Conservation (phyloP, 495 filamentous ascomycete genomes). For the Penicillium cataractarum region DNA sequence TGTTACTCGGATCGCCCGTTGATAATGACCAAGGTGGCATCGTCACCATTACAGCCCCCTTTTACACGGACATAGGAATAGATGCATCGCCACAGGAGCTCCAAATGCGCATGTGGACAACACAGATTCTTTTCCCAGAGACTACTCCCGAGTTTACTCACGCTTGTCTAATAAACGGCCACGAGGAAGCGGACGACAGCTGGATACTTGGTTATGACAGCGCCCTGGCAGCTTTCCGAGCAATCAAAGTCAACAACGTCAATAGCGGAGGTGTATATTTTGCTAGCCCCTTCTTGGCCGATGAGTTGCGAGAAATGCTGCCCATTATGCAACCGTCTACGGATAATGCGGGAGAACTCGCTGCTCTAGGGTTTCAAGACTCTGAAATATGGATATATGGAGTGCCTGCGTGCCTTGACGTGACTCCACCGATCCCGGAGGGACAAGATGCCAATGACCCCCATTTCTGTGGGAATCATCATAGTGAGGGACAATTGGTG, state of each 20-base stretch:
- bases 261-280: slow-evolving; percentile 82
- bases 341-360: slow-evolving; percentile 69
- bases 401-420: slow-evolving; percentile 72
- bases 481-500: slow-evolving; percentile 13
- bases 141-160: slow-evolving; percentile 75
- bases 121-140: slow-evolving; percentile 84
- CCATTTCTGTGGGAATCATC: slow-evolving; percentile 23
- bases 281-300: slow-evolving; percentile 61
- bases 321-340: slow-evolving; percentile 73
- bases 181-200: slow-evolving; percentile 69
- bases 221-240: slow-evolving; percentile 74
- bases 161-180: slow-evolving; percentile 70
- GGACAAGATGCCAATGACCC: slow-evolving; percentile 13
- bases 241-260: slow-evolving; percentile 72
- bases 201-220: slow-evolving; percentile 84
- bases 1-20: slow-evolving; percentile 79
- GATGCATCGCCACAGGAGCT: slow-evolving; percentile 61
- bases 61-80: slow-evolving; percentile 58
- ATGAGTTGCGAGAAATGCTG: slow-evolving; percentile 43
- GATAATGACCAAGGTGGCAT: slow-evolving; percentile 66
- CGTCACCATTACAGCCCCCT: slow-evolving; percentile 79
- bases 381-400: slow-evolving; percentile 81
- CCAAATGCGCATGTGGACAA: slow-evolving; percentile 82
- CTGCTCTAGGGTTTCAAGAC: slow-evolving; percentile 74
- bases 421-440: slow-evolving; percentile 33